Conservation (phyloP, 495 filamentous ascomycete species). For the Talaromyces proteolyticus region DNA sequence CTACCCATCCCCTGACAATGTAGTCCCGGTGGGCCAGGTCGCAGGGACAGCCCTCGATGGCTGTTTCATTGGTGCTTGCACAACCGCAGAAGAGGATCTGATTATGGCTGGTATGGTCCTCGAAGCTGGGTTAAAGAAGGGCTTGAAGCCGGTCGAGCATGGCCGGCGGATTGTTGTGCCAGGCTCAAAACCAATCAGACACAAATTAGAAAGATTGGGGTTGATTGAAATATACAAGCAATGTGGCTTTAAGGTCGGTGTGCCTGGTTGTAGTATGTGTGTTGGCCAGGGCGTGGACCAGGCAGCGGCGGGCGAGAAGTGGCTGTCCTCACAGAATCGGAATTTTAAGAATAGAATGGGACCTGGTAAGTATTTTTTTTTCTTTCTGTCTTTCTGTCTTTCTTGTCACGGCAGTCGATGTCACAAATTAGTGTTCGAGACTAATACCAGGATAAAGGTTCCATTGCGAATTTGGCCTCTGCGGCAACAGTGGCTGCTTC, state of each 20-base stretch:
- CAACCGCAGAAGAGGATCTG: background rate
- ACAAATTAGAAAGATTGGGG: background rate
- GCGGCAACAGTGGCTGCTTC: background rate
- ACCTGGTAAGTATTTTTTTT: background rate
- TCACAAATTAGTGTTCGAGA: too few species aligned
- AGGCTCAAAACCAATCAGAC: background rate
- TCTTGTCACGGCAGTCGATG: too few species aligned
- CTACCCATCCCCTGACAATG: background rate
- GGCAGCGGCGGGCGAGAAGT: background rate
- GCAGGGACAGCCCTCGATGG: background rate
- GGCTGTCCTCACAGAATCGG: constrained; percentile 1
- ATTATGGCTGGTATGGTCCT: background rate
- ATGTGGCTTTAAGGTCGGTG: background rate
- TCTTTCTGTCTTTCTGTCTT: too few species aligned
- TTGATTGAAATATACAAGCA: background rate
- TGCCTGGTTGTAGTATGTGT: constrained; percentile 1
- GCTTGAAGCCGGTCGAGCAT: background rate
- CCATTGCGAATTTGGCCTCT: background rate
- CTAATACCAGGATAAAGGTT: too few species aligned
- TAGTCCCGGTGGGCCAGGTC: background rate
- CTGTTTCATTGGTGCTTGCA: background rate
- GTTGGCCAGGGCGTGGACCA: background rate
- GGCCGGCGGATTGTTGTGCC: constrained; percentile 1
- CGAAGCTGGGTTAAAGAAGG: background rate
- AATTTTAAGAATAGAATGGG: constrained; percentile 1